phyloP scores from a whole-genome alignment of 768 basidiomycete genomes.

The Rhodotorula diobovata region DNA sequence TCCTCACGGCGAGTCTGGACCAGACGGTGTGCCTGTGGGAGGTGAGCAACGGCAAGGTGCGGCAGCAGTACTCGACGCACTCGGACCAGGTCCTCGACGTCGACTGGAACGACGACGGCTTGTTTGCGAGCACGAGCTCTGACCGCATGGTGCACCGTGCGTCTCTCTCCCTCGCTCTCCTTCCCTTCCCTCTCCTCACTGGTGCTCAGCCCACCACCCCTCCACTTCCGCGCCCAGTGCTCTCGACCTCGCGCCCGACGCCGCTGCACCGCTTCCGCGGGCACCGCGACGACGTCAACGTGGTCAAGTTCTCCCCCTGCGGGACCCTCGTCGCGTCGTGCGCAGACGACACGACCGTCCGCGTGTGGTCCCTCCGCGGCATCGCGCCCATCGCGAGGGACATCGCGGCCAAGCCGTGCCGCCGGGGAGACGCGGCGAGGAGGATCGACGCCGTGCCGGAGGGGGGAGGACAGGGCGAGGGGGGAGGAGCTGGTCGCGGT shows the following conservation, averaged over 20 bases:
- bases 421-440: constrained; percentile 9
- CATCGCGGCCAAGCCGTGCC: constrained; percentile 4
- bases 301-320: constrained; percentile 42
- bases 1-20: constrained; percentile 43
- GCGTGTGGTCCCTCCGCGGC: constrained; percentile 43
- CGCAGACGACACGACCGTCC: constrained; percentile 45
- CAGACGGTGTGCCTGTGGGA: constrained; percentile 45
- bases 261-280: constrained; percentile 43
- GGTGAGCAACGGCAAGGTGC: constrained; percentile 39
- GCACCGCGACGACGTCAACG: constrained; percentile 47
- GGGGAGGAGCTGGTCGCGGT: no score
- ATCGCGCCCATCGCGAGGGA: constrained; percentile 18
- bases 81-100: constrained; percentile 39
- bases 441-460: constrained; percentile 30
- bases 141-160: constrained; percentile 41
- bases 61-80: constrained; percentile 41
- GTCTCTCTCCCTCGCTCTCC: background rate
- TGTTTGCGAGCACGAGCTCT: constrained; percentile 39
- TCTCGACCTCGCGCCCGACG: constrained; percentile 23
- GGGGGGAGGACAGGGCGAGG: constrained; percentile 31
- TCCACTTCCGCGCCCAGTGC: background rate
- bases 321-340: constrained; percentile 43
- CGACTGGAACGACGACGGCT: constrained; percentile 42
- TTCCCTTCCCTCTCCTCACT: background rate
- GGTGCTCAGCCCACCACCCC: background rate